phyloP scores from a whole-genome alignment of 345 rosid genomes.

The Barbarea vulgaris region DNA sequence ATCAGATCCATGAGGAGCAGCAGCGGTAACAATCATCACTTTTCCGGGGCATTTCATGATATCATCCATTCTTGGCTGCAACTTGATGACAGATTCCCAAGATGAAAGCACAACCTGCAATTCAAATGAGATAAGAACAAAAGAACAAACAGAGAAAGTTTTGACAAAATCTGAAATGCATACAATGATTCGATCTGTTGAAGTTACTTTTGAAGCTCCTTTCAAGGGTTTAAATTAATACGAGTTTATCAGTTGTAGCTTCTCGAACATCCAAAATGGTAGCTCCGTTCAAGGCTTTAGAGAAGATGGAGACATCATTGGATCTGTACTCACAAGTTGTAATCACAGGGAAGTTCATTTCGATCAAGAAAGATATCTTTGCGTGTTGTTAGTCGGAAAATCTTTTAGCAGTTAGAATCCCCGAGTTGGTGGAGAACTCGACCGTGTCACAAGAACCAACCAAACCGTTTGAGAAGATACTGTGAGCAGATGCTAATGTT shows the following conservation, averaged over 20 bases:
- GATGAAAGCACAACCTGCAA: slow-evolving; percentile 63
- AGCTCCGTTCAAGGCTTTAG: slow-evolving; percentile 53
- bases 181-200: slow-evolving; percentile 19
- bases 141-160: neutral
- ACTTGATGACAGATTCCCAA: slow-evolving; percentile 49
- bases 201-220: no score
- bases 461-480: slow-evolving; percentile 48
- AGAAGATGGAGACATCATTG: slow-evolving; percentile 37
- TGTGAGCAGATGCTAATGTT: slow-evolving; percentile 72
- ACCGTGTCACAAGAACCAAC: slow-evolving; percentile 12
- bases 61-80: slow-evolving; percentile 46
- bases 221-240: slow-evolving; percentile 3
- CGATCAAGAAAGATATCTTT: slow-evolving; percentile 39
- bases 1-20: slow-evolving; percentile 52
- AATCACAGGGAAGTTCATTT: slow-evolving; percentile 57
- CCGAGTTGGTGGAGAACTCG: no score
- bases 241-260: slow-evolving; percentile 42
- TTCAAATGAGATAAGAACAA: neutral
- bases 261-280: slow-evolving; percentile 51
- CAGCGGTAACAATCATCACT: slow-evolving; percentile 56
- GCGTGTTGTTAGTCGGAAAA: neutral
- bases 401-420: neutral
- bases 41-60: neutral
- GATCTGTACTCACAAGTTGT: slow-evolving; percentile 45
- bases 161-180: neutral